These are phyloP conservation scores for Cucurbita pepo DNA, from an alignment of 306 rosid genomes.

Conservation along the genomic window DNA sequence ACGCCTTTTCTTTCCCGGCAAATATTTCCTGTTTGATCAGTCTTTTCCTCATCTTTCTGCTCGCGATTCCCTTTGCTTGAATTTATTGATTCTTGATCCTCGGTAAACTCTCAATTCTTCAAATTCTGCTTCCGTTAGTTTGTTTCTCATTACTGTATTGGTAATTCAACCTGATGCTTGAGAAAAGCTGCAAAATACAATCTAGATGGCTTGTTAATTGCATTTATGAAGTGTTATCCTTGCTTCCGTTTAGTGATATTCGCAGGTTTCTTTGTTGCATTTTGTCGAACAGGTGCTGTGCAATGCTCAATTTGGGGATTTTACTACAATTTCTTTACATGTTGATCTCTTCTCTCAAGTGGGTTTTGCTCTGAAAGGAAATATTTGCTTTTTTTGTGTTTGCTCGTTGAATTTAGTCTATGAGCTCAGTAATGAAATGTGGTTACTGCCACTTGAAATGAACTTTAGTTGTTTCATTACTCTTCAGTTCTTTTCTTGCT, in stretches of 20 bases:
- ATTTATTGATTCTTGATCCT: background rate
- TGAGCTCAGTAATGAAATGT: background rate
- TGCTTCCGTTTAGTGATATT: background rate
- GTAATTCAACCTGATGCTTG: background rate
- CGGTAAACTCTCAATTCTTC: background rate
- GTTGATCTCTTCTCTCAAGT: background rate
- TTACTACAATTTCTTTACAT: background rate
- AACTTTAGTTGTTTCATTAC: background rate
- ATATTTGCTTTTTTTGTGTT: background rate
- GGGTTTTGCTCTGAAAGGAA: background rate
- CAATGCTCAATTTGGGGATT: background rate
- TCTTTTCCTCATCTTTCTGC: background rate
- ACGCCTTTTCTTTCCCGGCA: background rate
- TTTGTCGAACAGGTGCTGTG: background rate
- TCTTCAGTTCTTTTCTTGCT: background rate
- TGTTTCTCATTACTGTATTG: background rate
- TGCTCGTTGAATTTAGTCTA: background rate
- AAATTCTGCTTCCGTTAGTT: background rate
- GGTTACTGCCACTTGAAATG: background rate
- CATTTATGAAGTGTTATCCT: background rate
- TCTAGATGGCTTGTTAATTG: background rate
- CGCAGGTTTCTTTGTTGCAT: background rate
- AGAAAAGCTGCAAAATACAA: background rate
- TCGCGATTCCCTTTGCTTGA: background rate
- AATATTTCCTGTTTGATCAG: background rate